These are phyloP conservation scores for Botrytis fragariae DNA, from an alignment of 2,329 filamentous ascomycete genomes.

Conservation along the genomic window DNA sequence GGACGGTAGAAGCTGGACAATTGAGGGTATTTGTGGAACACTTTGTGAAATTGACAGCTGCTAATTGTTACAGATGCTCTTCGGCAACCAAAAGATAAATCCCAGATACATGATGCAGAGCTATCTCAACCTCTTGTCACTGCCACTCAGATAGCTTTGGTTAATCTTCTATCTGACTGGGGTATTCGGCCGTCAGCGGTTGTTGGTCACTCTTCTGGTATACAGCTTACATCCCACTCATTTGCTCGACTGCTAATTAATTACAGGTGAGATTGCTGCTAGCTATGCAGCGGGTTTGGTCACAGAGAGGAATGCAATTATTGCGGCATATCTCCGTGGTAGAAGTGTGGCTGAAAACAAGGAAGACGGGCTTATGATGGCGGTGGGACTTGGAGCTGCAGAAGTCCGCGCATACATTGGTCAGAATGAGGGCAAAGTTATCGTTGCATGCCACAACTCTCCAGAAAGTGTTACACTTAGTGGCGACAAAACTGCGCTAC, in stretches of 20 bases:
- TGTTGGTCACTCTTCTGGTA: constrained; percentile 34
- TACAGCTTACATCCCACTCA: no score
- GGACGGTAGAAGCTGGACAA: no score
- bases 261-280: constrained; percentile 37
- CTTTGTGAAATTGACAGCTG: no score
- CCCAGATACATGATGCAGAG: constrained; percentile 24
- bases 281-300: constrained; percentile 36
- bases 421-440: not conserved
- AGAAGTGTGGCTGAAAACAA: not conserved
- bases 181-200: constrained; percentile 26
- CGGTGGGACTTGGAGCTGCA: not conserved
- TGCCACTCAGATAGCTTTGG: constrained; percentile 30
- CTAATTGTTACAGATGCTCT: not conserved
- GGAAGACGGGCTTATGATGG: not conserved
- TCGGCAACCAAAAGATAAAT: constrained; percentile 28
- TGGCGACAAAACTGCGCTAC: not conserved
- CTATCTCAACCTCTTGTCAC: constrained; percentile 25
- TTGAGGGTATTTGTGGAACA: no score
- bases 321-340: constrained; percentile 5
- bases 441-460: not conserved
- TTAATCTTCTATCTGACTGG: constrained; percentile 28
- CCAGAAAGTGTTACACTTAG: not conserved
- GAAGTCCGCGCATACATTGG: not conserved
- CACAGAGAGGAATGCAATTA: not conserved
- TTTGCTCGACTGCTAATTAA: no score